Conservation (phyloP, 2,329 filamentous ascomycete species). For the Diaporthe sp. region DNA sequence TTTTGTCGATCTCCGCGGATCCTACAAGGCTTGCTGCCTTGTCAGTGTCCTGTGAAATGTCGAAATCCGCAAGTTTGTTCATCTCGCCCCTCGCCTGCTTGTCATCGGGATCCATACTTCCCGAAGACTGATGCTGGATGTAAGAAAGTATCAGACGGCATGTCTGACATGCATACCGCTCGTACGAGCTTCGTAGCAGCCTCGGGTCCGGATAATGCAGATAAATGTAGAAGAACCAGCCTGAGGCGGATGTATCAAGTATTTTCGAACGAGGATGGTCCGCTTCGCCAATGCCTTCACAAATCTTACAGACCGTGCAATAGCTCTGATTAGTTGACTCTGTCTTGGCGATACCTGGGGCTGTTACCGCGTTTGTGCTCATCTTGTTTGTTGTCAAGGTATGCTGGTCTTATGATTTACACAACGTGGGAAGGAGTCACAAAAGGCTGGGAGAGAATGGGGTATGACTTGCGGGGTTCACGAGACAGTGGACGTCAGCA, state of each 20-base stretch:
- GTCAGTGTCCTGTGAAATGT: neutral
- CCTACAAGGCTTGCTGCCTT: neutral
- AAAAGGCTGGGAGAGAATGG: no score
- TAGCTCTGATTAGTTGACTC: neutral
- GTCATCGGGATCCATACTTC: rapidly evolving
- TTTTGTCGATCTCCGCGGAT: neutral
- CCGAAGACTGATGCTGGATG: neutral
- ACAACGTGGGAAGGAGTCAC: neutral
- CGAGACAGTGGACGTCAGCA: no score
- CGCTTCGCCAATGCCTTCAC: neutral
- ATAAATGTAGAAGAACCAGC: neutral
- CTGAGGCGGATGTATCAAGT: neutral
- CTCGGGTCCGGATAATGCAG: neutral
- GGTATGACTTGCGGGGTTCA: no score
- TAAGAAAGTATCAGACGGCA: neutral
- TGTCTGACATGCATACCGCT: neutral
- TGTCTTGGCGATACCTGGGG: neutral
- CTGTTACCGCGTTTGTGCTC: neutral
- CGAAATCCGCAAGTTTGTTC: neutral
- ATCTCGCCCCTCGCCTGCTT: neutral
- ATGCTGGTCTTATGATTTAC: neutral
- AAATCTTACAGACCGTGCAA: neutral
- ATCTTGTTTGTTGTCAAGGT: neutral
- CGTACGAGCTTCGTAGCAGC: neutral
- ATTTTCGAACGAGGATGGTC: neutral